Evolutionary conservation across 1,139 yeast species (phyloP).

Genomic region (Zygoascus meyerae): DNA sequence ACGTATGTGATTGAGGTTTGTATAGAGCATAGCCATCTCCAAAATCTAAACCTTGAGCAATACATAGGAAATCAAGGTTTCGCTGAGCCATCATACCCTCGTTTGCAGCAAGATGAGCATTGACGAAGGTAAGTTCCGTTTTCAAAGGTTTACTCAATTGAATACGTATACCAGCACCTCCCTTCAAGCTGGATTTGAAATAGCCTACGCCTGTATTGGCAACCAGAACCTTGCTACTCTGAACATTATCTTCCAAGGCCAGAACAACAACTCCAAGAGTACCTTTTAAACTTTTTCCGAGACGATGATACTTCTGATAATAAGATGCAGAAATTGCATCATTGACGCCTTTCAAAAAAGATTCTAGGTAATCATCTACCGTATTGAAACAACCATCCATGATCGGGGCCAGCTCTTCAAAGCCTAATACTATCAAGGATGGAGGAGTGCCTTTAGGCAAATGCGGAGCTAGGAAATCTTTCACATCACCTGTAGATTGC

Average conservation of each 20-base stretch:
- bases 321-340: constrained; percentile 36
- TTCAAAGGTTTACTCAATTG: constrained; percentile 23
- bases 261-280: constrained; percentile 59
- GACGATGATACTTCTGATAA: constrained; percentile 38
- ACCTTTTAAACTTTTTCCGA: constrained; percentile 51
- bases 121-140: constrained; percentile 52
- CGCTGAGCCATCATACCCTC: constrained; percentile 59
- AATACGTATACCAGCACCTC: constrained; percentile 61
- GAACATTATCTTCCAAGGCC: constrained; percentile 36
- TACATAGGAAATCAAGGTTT: constrained; percentile 44
- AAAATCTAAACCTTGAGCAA: constrained; percentile 53
- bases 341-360: constrained; percentile 41
- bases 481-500: constrained; percentile 26
- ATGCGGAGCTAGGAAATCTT: constrained; percentile 16
- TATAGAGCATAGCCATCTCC: constrained; percentile 55
- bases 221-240: constrained; percentile 30
- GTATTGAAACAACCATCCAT: constrained; percentile 53
- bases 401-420: constrained; percentile 68
- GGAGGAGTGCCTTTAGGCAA: constrained; percentile 29
- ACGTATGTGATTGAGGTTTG: constrained; percentile 53
- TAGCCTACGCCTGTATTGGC: constrained; percentile 49
- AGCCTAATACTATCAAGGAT: constrained; percentile 56
- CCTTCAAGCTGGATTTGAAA: constrained; percentile 56
- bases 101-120: constrained; percentile 68
- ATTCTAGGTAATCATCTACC: constrained; percentile 40